Evolutionary conservation across 805 yeast species (phyloP).

Genomic region (Suhomyces pyralidae): DNA sequence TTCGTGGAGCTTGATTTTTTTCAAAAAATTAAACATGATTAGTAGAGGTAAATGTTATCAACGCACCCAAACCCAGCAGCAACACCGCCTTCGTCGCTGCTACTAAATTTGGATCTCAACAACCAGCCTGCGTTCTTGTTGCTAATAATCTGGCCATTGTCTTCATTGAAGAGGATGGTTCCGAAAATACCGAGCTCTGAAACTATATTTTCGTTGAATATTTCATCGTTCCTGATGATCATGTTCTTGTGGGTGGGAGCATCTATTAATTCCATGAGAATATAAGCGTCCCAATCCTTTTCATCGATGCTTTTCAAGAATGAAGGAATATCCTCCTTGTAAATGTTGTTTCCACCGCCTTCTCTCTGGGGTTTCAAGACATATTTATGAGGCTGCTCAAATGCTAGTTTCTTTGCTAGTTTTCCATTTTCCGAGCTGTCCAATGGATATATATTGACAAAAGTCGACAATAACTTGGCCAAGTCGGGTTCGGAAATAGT

Average conservation of each 20-base stretch:
- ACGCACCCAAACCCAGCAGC: slow-evolving; percentile 99
- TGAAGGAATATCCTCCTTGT: slow-evolving; percentile 77
- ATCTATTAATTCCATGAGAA: slow-evolving; percentile 88
- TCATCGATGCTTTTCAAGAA: slow-evolving; percentile 61
- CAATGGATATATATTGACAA: slow-evolving; percentile 84
- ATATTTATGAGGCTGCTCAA: slow-evolving; percentile 62
- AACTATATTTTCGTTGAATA: slow-evolving; percentile 69
- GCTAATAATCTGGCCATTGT: slow-evolving; percentile 49
- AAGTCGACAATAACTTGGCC: slow-evolving; percentile 52
- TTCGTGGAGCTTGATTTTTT: not conserved
- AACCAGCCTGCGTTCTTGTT: slow-evolving; percentile 83
- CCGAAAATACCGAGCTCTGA: slow-evolving; percentile 95
- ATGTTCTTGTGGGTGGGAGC: slow-evolving; percentile 70
- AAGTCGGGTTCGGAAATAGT: slow-evolving; percentile 24
- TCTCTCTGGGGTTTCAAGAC: slow-evolving; percentile 98
- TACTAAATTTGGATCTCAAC: slow-evolving; percentile 80
- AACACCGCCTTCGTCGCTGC: slow-evolving; percentile 96
- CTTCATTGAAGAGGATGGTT: slow-evolving; percentile 68
- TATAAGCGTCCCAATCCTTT: slow-evolving; percentile 83
- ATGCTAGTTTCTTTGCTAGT: slow-evolving; percentile 62
- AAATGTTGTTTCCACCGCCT: slow-evolving; percentile 97
- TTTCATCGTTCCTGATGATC: slow-evolving; percentile 63
- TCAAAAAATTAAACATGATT: slow-evolving; percentile 1
- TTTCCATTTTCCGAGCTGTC: slow-evolving; percentile 66
- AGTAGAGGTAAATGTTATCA: slow-evolving; percentile 69